Base-by-base conservation (phyloP, 257 asterid species). In the Scutellaria galericulata region DNA sequence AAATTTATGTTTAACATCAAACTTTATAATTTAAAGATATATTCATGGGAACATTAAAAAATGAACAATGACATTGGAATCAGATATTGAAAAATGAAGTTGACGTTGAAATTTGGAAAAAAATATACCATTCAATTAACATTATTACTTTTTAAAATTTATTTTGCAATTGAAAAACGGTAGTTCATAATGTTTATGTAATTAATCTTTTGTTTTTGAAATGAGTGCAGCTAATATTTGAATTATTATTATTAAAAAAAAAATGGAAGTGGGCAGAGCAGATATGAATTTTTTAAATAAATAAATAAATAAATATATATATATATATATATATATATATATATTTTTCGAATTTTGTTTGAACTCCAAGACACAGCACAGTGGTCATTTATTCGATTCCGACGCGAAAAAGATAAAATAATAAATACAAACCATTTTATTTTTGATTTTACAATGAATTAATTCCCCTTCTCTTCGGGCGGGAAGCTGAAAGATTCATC, bases 401-500 rank as follows among this genome's bases (percentile, higher is more conserved):
- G 72, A 62, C 27, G 27, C 65, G 18, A 66, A 78, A 74, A 78
- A 42, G 64, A 59, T 12, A 58, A 75, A 75, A 14, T 55, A 74
- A n/a, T 42, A 39, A 74, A 14, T 74, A 62, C 64, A 46, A 54
- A 15, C 53, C 18, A 54, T 45, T 20, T 14, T 59, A 48, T 41
- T 35, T 48, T 68, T 44, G 55, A 53, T 46, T 74, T 68, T 48
- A 74, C 76, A 54, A 48, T 56, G 66, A 68, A 74, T 66, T 2
- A 31, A 1, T 55, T 24, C 78, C 72, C 72, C 53, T 68, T 59
- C 69, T 70, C 76, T 74, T 73, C 79, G 90, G 90, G 97, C 97
- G 97, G 93, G 97, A 90, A 90, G 82, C 76, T 80, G 84, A 74
- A 78, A 77, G 72, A 10, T 63, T 67, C 80, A 3, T 67, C 48